Conservation (phyloP, 2,329 filamentous ascomycete genomes). For the Cercospora sp. region DNA sequence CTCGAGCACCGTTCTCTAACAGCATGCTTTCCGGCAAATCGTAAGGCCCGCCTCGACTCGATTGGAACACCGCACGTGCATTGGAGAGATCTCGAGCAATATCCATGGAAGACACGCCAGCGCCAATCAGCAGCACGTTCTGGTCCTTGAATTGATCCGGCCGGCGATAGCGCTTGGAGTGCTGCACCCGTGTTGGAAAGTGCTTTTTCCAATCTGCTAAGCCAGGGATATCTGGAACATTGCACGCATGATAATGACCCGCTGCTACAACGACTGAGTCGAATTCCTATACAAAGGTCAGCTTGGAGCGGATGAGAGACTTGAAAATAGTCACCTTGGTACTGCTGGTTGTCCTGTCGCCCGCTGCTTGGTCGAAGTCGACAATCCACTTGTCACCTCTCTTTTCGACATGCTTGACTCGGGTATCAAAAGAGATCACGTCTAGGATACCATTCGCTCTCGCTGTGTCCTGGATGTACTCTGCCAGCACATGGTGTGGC, state of each 20-base stretch:
- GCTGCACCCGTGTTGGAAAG: slow-evolving; percentile 50
- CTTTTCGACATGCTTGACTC: slow-evolving; percentile 58
- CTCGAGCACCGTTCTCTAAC: slow-evolving; percentile 54
- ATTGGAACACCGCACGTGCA: slow-evolving; percentile 53
- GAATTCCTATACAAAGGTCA: slow-evolving; percentile 40
- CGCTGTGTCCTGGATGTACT: slow-evolving; percentile 64
- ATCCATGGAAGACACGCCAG: slow-evolving; percentile 57
- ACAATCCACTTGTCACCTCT: slow-evolving; percentile 53
- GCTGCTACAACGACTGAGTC: slow-evolving; percentile 56
- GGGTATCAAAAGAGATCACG: slow-evolving; percentile 57
- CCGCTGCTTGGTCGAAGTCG: slow-evolving; percentile 38
- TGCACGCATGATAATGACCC: slow-evolving; percentile 56
- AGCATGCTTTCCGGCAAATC: slow-evolving; percentile 58
- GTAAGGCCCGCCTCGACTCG: slow-evolving; percentile 60
- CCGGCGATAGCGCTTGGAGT: slow-evolving; percentile 55
- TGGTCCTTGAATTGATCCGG: slow-evolving; percentile 54
- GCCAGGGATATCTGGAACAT: slow-evolving; percentile 52
- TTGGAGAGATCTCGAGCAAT: slow-evolving; percentile 55
- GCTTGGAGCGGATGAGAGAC: not conserved
- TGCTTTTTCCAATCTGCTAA: slow-evolving; percentile 48
- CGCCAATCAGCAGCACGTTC: slow-evolving; percentile 59
- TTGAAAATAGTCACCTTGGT: not conserved
- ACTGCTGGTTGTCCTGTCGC: not conserved
- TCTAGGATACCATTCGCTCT: slow-evolving; percentile 51
- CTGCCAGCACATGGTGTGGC: slow-evolving; percentile 56